phyloP scores from a whole-genome alignment of 2,329 filamentous ascomycete species.

The Botrytis paeoniae region DNA sequence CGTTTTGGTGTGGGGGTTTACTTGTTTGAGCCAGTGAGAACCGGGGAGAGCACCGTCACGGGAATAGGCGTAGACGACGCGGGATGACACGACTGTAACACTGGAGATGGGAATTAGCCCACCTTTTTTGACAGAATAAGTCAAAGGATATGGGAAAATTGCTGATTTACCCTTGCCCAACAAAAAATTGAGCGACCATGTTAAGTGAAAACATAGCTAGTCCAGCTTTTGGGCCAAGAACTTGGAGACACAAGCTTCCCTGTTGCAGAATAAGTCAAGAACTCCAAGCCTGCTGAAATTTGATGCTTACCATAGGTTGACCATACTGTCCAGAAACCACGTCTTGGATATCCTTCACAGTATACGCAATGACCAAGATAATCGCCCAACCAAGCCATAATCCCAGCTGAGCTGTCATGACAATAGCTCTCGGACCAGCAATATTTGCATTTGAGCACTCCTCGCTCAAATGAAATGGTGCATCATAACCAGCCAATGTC shows the following conservation, averaged over 20 bases:
- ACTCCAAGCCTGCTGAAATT: accelerated
- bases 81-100: slow-evolving; percentile 60
- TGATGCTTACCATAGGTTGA: slow-evolving; percentile 59
- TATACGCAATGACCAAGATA: slow-evolving; percentile 66
- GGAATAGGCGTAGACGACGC: slow-evolving; percentile 71
- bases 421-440: slow-evolving; percentile 62
- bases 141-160: accelerated
- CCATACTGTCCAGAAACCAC: slow-evolving; percentile 60
- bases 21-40: slow-evolving; percentile 55
- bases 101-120: background rate
- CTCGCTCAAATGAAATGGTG: slow-evolving; percentile 61
- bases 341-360: slow-evolving; percentile 59
- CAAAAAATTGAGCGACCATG: slow-evolving; percentile 66
- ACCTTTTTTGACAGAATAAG: accelerated
- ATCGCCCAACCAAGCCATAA: slow-evolving; percentile 60
- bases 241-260: slow-evolving; percentile 59
- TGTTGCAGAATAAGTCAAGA: slow-evolving; percentile 30
- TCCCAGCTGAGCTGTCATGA: slow-evolving; percentile 58
- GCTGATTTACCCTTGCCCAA: slow-evolving; percentile 59
- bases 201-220: slow-evolving; percentile 63
- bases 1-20: slow-evolving; percentile 59
- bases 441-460: slow-evolving; percentile 67
- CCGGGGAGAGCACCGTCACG: slow-evolving; percentile 68
- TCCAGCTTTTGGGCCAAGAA: slow-evolving; percentile 57
- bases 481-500: slow-evolving; percentile 57